Base-by-base conservation (phyloP, 345 rosid species). In the Citrus maxima region DNA sequence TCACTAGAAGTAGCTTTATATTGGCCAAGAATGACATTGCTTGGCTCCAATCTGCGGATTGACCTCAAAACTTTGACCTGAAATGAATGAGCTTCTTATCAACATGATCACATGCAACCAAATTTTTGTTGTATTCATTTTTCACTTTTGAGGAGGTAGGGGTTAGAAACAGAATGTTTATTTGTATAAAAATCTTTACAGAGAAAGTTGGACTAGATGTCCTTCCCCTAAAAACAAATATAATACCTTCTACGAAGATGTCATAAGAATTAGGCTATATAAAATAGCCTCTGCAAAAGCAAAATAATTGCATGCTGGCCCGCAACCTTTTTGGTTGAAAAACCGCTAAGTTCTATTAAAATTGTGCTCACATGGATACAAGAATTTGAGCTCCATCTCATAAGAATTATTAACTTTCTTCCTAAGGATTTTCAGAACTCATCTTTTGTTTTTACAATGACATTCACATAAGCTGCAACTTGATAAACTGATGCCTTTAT, bases 1-100 rank as follows among this genome's bases (percentile, higher is more conserved):
- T 40, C 13, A 9, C 3, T 13, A 40, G 0, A 80, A 75, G 85
- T 83, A 67, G 88, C 82, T 87, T 85, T 91, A 66, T 88, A 91
- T 83, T 91, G 94, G 67, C 97, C 97, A 79, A 93, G 95, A 84
- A 90, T 81, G 75, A 85, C 90, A 84, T 89, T 90, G 67, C 82
- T 81, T 10, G 89, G 91, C 58, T 88, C 84, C 80, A 91, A 73
- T 79, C 69, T 85, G 71, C 88, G 78, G 61, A 91, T 87, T 54
- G 94, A 93, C 82, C 91, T 85, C 80, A 91, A 87, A 84, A 91
- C 92, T 89, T 93, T 90, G 75, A 87, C 92, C 93, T 91, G 85
- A 70, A 82, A 83, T 46, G 18, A 12, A 84, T 82, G 51, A 76
- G 69, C 28, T 68, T 67, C 71, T 70, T 32, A 46, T 77, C 38